Evolutionary conservation across 306 rosid species (phyloP), one percentile per base, ranked within the genome.

Genomic region (Hylodesmum podocarpum): DNA sequence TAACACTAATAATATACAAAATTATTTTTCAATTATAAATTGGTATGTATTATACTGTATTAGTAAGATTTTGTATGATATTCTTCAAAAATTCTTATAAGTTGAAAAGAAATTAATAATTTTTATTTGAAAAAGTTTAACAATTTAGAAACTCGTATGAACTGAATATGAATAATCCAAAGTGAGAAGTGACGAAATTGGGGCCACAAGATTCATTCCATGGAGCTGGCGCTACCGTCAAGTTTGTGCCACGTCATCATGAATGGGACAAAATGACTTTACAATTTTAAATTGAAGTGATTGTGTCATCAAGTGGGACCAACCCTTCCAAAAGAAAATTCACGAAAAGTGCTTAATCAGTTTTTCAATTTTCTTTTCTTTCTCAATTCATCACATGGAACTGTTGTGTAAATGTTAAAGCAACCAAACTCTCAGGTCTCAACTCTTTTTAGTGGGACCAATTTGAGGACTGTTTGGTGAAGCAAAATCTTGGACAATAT

Each of bases 231-330:
- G 64, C 27, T 29, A 37, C 73, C 49, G 75, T 57, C 62, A 55
- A 72, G 63, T 65, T 78, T 74, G 57, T 51, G 83, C 84, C 89
- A 77, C 90, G 19, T 84, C 89, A 89, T 72, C 33, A 0, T 67
- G 87, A 82, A 89, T 88, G 53, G 69, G 96, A 89, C 91, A 84
- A 82, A 79, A 81, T 47, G 63, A 80, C 69, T 91, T 86, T 19
- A 5, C 49, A 64, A 16, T 18, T 75, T 77, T 66, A 51, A 66
- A 80, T 59, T 28, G 69, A 59, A 34, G 58, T 72, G 80, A 78
- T 77, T 44, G 43, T 76, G 87, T 86, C 86, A 86, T 81, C 85
- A 63, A 66, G 37, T 7, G 57, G 86, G 74, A 8, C 88, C 84
- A 40, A 5, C 31, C 57, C 16, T 37, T 70, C 59, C 16, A 44